Conservation (phyloP, 2,329 filamentous ascomycete species). For the Leptographium galeiforme region DNA sequence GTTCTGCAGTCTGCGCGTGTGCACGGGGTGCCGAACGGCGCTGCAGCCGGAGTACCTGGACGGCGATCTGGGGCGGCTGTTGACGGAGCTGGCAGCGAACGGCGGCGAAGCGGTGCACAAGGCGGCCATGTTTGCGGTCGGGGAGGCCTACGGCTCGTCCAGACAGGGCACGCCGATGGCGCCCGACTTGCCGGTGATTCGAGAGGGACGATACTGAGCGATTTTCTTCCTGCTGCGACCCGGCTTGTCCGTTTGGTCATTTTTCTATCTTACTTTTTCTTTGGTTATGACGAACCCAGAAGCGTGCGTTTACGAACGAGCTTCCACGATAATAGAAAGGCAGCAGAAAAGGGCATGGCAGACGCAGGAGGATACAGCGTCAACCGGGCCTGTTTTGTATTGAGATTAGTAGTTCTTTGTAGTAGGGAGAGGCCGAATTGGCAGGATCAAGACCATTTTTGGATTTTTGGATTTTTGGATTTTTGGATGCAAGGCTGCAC, state of each 20-base stretch:
- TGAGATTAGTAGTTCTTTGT: no score
- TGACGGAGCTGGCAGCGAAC: constrained; percentile 17
- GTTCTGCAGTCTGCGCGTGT: constrained; percentile 39
- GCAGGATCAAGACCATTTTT: no score
- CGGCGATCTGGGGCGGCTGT: constrained; percentile 28
- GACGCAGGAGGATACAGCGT: not conserved
- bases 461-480: no score
- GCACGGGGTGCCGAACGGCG: constrained; percentile 29
- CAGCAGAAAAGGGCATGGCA: not conserved
- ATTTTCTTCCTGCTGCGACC: not conserved
- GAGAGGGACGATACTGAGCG: not conserved
- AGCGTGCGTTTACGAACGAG: no score
- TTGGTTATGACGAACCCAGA: not conserved
- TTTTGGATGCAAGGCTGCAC: no score
- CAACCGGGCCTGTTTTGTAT: no score
- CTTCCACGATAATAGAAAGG: not conserved
- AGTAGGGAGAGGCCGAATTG: no score
- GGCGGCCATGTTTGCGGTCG: not conserved
- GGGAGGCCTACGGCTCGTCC: not conserved
- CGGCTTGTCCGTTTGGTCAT: not conserved
- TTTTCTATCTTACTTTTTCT: not conserved
- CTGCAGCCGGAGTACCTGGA: constrained; percentile 27
- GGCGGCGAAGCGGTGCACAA: not conserved
- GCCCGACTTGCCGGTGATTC: constrained; percentile 5
- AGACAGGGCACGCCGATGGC: not conserved